phyloP scores from a whole-genome alignment of 179 eudicot genomes.

The Vitellaria paradoxa region DNA sequence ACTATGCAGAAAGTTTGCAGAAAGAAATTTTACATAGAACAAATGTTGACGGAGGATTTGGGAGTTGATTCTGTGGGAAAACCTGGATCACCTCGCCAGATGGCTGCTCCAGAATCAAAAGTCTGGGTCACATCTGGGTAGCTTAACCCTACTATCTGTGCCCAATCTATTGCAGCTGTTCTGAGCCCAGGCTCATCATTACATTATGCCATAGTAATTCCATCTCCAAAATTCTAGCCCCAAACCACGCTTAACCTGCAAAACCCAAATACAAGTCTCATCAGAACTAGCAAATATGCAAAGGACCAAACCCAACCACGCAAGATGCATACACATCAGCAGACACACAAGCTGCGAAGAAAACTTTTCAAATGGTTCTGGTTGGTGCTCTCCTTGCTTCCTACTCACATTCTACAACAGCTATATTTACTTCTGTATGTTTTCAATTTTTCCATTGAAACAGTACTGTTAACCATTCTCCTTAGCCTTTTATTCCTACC shows the following conservation, averaged over 20 bases:
- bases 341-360: neutral
- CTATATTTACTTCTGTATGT: neutral
- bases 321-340: too few relatives aligned
- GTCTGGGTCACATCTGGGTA: neutral
- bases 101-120: slow-evolving; percentile 6
- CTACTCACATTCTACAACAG: neutral
- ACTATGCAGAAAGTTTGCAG: neutral
- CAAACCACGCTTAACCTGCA: slow-evolving; percentile 7
- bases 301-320: neutral
- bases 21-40: neutral
- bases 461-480: neutral
- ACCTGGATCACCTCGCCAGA: neutral
- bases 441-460: neutral
- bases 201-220: neutral
- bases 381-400: neutral
- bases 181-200: neutral
- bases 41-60: neutral
- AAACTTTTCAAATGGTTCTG: neutral
- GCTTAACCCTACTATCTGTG: neutral
- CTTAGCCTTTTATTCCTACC: neutral
- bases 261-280: slow-evolving; percentile 6
- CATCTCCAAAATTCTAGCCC: slow-evolving; percentile 1
- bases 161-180: neutral
- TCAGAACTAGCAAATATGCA: slow-evolving; percentile 10
- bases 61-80: neutral